Base-by-base conservation (phyloP, 2,329 filamentous ascomycete genomes). In the Scedosporium apiospermum region DNA sequence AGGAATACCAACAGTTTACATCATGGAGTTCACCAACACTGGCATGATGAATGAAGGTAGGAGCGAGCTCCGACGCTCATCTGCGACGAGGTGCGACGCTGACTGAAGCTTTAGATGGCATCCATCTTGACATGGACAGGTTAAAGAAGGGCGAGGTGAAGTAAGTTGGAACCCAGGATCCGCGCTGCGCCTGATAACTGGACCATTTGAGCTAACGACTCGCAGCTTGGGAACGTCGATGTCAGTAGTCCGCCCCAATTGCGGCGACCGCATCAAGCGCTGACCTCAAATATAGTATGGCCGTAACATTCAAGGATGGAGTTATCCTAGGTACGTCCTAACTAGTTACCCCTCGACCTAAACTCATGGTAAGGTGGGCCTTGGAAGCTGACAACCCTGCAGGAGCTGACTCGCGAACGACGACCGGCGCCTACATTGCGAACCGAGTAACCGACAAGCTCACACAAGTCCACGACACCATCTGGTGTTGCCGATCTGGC, bases 391-490 rank as follows among this genome's bases (percentile, higher is more conserved):
- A 60, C 42, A 21, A 63, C 41, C 57, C 57, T 27, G 16, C 63
- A 87, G 90, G 95, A 68, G 95, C 95, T 71, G 95, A 99, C 77
- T 97, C 92, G 72, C 88, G 95, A 80, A 99, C 95, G 68, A 99
- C 95, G 57, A 99, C 93, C 62, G 95, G 95, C 71, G 88, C 93
- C 70, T 99, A 98, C 83, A 98, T 99, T 73, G 95, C 95, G 71
- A 99, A 99, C 78, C 89, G 95, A 82, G 95, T 99, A 68, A 99
- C 95, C 67, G 95, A 99, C 84, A 99, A 99, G 83, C 87, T 99
- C 74, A 99, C 95, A 71, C 90, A 93, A 81, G 93, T 99, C 65
- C 90, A 96, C 79, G 95, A 99, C 77, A 98, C 93, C 64, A 98
- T 99, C 78, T 99, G 95, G 95, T 99, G 95, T 81, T 99, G 95